Evolutionary conservation across 306 rosid genomes (phyloP), one percentile per base, ranked within the genome.

Genomic region (Parietaria judaica): DNA sequence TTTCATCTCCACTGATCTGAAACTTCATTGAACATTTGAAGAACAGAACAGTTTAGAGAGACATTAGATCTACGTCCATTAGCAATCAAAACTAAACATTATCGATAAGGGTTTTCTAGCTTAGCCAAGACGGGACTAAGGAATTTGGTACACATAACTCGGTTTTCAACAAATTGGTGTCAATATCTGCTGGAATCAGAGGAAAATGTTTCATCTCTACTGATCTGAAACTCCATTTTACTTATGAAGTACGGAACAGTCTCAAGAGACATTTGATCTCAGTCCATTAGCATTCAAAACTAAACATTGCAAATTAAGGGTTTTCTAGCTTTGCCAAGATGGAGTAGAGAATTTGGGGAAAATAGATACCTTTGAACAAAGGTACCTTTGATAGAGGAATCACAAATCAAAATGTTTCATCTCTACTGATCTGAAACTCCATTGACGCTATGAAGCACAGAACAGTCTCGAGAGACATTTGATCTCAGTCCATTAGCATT

Each of bases 71-170:
- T 55, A 3, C 74, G 81, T 75, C 81, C 86, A 82, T 74, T 86
- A 80, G 84, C 97, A 86, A 82, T 79, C 82, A 84, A 82, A 84
- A 67, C 81, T 81, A 81, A 54, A 11, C 78, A 86, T 64, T 14
- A 72, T 77, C 66, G 61, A 6, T 11, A 10, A 13, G 16, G 62
- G 73, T 71, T 65, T 78, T 68, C 13, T 76, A 83, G 88, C 85
- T 76, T 78, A 74, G 85, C 87, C 84, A 88, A 80, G 85, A 84
- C 76, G 87, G 87, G 89, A 86, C 92, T 69, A 36, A 5, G 36
- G 31, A 23, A 23, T 23, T 23, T 23, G 31, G 31, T 23, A 23
- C 31, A 23, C 31, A 23, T 23, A 23, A 23, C 31, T 23, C 31
- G 31, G 31, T 23, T 23, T 23, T 23, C 31, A 23, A 10, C 35